Percentiles rank a stretch among this genome's conserved stretches.
These are phyloP conservation scores for Neurospora crassa DNA, from an alignment of 2,329 filamentous ascomycete genomes.

Conservation along the genomic window DNA sequence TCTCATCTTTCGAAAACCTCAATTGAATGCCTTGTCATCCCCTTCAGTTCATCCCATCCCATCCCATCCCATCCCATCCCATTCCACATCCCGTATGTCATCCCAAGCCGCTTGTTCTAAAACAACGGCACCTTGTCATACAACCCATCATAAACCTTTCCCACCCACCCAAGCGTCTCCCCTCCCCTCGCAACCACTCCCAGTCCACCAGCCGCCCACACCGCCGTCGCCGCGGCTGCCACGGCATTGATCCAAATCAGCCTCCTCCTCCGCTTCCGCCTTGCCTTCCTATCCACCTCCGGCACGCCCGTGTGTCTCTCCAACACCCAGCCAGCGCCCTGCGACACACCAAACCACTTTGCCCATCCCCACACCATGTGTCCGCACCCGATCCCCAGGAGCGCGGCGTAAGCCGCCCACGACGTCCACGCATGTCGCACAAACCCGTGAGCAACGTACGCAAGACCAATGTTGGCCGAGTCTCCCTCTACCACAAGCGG, in stretches of 20 bases:
- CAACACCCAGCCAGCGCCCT: constrained; percentile 41
- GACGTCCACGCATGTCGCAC: constrained; percentile 57
- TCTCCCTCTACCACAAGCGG: constrained; percentile 73
- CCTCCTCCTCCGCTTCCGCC: constrained; percentile 48
- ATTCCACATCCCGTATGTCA: no score
- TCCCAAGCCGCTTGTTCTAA: constrained; percentile 4
- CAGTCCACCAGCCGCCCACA: constrained; percentile 79
- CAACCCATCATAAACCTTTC: constrained; percentile 67
- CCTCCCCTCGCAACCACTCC: constrained; percentile 69
- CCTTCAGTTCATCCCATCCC: background rate
- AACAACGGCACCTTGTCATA: constrained; percentile 28
- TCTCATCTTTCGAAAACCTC: background rate
- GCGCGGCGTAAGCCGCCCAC: constrained; percentile 57
- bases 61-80: background rate
- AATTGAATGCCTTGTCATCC: background rate
- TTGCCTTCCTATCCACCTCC: constrained; percentile 36
- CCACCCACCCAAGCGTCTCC: constrained; percentile 65
- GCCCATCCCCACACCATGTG: constrained; percentile 81
- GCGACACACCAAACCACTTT: constrained; percentile 65
- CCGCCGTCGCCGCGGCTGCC: constrained; percentile 42
- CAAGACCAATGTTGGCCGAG: constrained; percentile 74
- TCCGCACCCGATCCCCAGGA: constrained; percentile 59
- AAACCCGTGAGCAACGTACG: constrained; percentile 80
- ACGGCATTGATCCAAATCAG: constrained; percentile 65
- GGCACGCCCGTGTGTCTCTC: constrained; percentile 30